Conservation (phyloP, 768 basidiomycete species). For the Sutorius australiensis region DNA sequence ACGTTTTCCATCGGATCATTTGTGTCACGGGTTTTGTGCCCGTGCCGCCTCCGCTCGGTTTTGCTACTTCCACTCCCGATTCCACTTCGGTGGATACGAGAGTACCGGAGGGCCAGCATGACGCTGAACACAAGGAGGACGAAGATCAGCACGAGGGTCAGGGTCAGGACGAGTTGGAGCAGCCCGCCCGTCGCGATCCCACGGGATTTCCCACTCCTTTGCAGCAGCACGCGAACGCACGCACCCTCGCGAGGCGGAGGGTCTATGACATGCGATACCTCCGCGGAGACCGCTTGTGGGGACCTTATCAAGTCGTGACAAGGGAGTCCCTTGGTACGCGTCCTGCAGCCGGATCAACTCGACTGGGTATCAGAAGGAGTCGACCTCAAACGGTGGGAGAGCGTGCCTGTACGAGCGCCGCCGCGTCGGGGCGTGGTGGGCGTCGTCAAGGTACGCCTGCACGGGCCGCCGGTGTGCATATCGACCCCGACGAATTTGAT, state of each 20-base stretch:
- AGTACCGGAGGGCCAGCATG: not conserved
- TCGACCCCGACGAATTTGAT: conserved; percentile 8
- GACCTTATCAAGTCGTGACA: conserved; percentile 23
- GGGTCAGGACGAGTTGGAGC: not conserved
- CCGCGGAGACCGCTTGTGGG: conserved; percentile 27
- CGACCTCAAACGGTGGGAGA: not conserved
- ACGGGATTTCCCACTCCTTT: conserved; percentile 11
- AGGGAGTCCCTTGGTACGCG: not conserved
- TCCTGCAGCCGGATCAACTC: not conserved
- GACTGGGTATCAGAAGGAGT: not conserved
- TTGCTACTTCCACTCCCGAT: not conserved
- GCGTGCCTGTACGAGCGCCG: not conserved
- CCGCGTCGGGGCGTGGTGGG: not conserved
- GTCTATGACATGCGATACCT: conserved; percentile 33
- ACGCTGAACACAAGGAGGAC: not conserved
- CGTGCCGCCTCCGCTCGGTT: conserved; percentile 15
- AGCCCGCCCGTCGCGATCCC: not conserved
- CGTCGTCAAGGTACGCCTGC: conserved; percentile 12
- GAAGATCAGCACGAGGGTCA: not conserved
- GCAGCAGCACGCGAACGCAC: conserved; percentile 23
- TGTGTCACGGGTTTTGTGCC: conserved; percentile 44
- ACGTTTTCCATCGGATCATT: conserved; percentile 41
- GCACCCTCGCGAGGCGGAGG: conserved; percentile 25
- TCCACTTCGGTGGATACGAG: not conserved
- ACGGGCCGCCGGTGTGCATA: conserved; percentile 16